Conservation (phyloP, 2,329 filamentous ascomycete species). For the Cercospora berteroae region DNA sequence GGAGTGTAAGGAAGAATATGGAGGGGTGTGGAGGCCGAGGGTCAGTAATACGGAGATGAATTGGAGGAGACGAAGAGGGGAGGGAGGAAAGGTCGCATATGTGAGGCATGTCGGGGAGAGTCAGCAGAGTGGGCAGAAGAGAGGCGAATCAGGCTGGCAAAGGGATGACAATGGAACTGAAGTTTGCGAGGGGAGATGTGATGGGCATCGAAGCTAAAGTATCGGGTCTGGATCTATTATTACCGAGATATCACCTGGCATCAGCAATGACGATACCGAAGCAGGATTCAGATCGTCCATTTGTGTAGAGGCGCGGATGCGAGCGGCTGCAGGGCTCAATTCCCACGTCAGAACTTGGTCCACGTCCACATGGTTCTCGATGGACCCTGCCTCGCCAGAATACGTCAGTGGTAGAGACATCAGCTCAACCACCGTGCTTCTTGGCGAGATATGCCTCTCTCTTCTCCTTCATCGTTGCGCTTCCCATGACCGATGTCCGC, state of each 20-base stretch:
- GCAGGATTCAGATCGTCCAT: neutral
- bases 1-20: constrained; percentile 14
- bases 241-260: neutral
- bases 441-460: constrained; percentile 1
- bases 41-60: constrained; percentile 21
- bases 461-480: neutral
- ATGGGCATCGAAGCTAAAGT: constrained; percentile 4
- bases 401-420: neutral
- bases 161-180: neutral
- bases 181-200: constrained; percentile 5
- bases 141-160: neutral
- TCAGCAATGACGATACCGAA: neutral
- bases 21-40: constrained; percentile 15
- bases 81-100: neutral
- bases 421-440: neutral
- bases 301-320: neutral
- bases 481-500: neutral
- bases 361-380: neutral
- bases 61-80: constrained; percentile 10
- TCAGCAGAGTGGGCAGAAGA: neutral
- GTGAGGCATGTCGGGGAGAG: constrained; percentile 4
- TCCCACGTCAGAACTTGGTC: neutral
- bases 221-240: neutral
- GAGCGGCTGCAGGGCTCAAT: neutral
- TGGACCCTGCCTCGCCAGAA: neutral